Conservation (phyloP, 345 rosid species). For the Toxicodendron radicans region DNA sequence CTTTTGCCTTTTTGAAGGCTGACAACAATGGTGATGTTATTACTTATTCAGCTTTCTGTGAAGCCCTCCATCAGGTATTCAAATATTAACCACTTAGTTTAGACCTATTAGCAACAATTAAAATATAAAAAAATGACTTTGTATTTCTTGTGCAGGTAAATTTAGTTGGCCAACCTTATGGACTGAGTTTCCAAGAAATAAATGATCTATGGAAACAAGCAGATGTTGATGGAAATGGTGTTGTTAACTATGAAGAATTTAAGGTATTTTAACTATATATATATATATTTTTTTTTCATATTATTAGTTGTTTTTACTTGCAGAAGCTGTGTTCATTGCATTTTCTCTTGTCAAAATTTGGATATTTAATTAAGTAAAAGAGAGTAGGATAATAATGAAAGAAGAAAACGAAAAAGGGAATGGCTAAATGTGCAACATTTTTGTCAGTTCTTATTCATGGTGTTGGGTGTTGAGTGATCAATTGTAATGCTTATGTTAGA, state of each 20-base stretch:
- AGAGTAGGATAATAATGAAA: background rate
- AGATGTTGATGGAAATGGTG: constrained; percentile 58
- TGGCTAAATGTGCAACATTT: background rate
- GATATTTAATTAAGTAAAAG: background rate
- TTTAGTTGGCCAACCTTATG: constrained; percentile 54
- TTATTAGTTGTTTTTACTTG: constrained; percentile 1
- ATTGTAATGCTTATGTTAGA: no score
- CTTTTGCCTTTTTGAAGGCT: constrained; percentile 59
- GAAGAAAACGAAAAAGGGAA: background rate
- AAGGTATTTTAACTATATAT: constrained; percentile 35
- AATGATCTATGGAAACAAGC: constrained; percentile 66
- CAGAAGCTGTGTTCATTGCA: background rate
- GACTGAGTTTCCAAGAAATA: constrained; percentile 61
- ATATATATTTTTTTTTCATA: background rate
- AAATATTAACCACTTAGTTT: constrained; percentile 1
- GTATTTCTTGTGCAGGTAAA: constrained; percentile 43
- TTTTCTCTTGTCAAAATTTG: background rate
- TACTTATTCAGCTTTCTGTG: constrained; percentile 60
- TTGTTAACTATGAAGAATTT: constrained; percentile 60
- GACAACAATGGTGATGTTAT: constrained; percentile 45
- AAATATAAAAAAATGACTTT: constrained; percentile 19
- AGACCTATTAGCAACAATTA: background rate
- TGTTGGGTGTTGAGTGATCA: background rate
- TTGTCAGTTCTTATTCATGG: background rate
- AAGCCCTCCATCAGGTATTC: constrained; percentile 64